These are phyloP conservation scores for Pistacia vera DNA, from an alignment of 345 rosid genomes.

Conservation along the genomic window DNA sequence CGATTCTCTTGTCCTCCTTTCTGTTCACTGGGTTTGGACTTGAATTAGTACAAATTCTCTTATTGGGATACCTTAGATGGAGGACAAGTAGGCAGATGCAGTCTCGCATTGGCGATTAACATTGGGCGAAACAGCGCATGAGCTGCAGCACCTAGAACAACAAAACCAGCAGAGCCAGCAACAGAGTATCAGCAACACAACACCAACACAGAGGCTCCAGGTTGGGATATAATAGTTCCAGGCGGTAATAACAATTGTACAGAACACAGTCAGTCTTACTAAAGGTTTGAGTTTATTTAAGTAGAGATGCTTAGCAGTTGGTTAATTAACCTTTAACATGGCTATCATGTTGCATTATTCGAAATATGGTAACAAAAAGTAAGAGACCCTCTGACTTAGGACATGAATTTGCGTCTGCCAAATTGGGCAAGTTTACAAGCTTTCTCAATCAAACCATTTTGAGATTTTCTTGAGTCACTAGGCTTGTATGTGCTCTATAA, in stretches of 20 bases:
- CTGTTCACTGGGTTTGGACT: slow-evolving; percentile 62
- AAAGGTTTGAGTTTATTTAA: neutral
- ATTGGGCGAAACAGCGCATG: slow-evolving; percentile 7
- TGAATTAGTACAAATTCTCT: slow-evolving; percentile 59
- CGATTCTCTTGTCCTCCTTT: slow-evolving; percentile 50
- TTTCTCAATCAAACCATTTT: neutral
- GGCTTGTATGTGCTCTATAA: neutral
- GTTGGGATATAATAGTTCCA: slow-evolving; percentile 20
- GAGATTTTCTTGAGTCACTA: neutral
- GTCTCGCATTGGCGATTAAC: slow-evolving; percentile 17
- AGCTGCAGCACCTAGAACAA: slow-evolving; percentile 7
- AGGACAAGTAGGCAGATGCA: slow-evolving; percentile 36
- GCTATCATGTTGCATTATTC: neutral
- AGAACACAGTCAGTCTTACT: neutral
- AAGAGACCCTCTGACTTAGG: neutral
- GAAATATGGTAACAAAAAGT: neutral
- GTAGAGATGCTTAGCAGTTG: neutral
- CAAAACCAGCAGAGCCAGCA: slow-evolving; percentile 11
- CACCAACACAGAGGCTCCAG: slow-evolving; percentile 19
- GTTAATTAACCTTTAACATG: neutral
- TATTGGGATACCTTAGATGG: slow-evolving; percentile 55
- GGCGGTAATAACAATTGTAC: slow-evolving; percentile 6
- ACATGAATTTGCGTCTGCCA: neutral
- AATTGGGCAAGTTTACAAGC: neutral
- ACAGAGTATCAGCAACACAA: neutral